Evolutionary conservation across 257 asterid genomes (phyloP).

Genomic region (Knoxia roxburghii): DNA sequence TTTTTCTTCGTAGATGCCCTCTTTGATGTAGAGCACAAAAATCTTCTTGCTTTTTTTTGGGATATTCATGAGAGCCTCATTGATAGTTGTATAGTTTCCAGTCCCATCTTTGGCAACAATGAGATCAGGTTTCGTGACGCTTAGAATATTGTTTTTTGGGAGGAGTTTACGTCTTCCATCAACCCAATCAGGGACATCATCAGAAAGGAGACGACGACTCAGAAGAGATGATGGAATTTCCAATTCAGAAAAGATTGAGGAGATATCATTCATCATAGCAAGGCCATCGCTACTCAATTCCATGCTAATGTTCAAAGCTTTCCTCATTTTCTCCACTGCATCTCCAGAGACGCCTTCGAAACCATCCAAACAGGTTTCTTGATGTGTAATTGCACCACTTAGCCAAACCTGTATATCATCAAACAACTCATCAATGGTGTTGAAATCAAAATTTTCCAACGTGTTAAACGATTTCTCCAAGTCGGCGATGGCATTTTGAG

Average conservation of each 20-base stretch:
- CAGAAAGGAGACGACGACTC: slow-evolving; percentile 47
- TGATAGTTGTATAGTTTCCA: slow-evolving; percentile 41
- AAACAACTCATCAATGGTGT: slow-evolving; percentile 35
- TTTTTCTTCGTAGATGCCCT: slow-evolving; percentile 48
- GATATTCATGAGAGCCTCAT: slow-evolving; percentile 41
- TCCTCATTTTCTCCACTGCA: slow-evolving; percentile 52
- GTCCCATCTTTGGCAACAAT: slow-evolving; percentile 58
- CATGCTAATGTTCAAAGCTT: slow-evolving; percentile 40
- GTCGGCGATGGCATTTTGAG: slow-evolving; percentile 41
- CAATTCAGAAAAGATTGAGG: slow-evolving; percentile 36
- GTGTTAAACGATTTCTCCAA: slow-evolving; percentile 41
- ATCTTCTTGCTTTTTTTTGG: slow-evolving; percentile 28
- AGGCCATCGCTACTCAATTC: slow-evolving; percentile 73
- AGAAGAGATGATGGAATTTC: slow-evolving; percentile 23
- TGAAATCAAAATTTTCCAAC: slow-evolving; percentile 44
- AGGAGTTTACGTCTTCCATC: slow-evolving; percentile 38
- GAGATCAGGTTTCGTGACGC: slow-evolving; percentile 28
- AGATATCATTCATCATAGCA: slow-evolving; percentile 77
- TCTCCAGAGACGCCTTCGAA: slow-evolving; percentile 48
- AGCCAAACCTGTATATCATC: slow-evolving; percentile 67
- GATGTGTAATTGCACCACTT: slow-evolving; percentile 74
- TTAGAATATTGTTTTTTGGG: not conserved
- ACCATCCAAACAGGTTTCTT: slow-evolving; percentile 78
- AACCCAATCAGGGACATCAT: slow-evolving; percentile 37
- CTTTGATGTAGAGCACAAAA: slow-evolving; percentile 46